A percentile compares a stretch with the other conserved stretches of the same genome.
These are phyloP conservation scores for Chrysosporium keratinophilum DNA, from an alignment of 2,329 filamentous ascomycete genomes.

Conservation along the genomic window DNA sequence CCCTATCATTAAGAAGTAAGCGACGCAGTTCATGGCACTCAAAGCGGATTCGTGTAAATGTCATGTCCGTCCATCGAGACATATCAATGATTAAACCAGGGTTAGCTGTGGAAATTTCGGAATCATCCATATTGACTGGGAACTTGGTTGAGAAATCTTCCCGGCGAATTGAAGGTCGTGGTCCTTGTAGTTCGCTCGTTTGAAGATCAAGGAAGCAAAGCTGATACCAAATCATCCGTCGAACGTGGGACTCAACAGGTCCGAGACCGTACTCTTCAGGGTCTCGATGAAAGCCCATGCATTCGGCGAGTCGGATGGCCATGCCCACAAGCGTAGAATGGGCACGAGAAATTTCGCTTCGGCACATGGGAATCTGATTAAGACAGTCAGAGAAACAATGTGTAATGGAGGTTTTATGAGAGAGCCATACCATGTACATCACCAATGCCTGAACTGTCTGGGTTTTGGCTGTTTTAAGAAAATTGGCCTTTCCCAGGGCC, in stretches of 20 bases:
- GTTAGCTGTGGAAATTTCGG: constrained; percentile 43
- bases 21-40: constrained; percentile 65
- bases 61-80: constrained; percentile 56
- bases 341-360: constrained; percentile 60
- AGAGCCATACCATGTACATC: constrained; percentile 55
- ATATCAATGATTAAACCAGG: constrained; percentile 37
- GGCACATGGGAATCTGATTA: constrained; percentile 56
- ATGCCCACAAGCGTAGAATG: constrained; percentile 64
- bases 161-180: constrained; percentile 57
- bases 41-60: constrained; percentile 57
- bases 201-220: constrained; percentile 66
- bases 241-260: constrained; percentile 59
- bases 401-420: too few species aligned
- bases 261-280: constrained; percentile 55
- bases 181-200: constrained; percentile 64
- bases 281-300: constrained; percentile 66
- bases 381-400: constrained; percentile 20
- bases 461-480: constrained; percentile 59
- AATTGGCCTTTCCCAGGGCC: constrained; percentile 58
- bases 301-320: constrained; percentile 63
- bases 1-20: constrained; percentile 58
- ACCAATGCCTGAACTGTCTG: constrained; percentile 67
- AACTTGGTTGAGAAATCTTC: constrained; percentile 67
- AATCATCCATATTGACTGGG: constrained; percentile 60
- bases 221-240: constrained; percentile 66